Evolutionary conservation across 768 basidiomycete genomes (phyloP).

Genomic region (Holtermanniella nyarrowii): DNA sequence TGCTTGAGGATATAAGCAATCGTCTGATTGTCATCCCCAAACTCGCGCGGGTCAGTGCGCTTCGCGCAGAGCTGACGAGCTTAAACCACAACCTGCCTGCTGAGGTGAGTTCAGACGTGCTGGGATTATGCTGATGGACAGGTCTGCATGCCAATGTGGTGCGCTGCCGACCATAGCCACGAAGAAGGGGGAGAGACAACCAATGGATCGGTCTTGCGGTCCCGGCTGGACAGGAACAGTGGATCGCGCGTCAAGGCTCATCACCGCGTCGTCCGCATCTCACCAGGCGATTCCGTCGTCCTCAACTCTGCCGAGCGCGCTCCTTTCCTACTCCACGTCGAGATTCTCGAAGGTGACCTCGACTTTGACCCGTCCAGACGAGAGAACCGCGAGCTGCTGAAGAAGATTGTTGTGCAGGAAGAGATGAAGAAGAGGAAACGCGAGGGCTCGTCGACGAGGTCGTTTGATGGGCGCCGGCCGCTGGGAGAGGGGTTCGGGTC

Average conservation of each 20-base stretch:
- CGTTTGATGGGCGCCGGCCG: background rate
- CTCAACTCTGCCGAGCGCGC: slow-evolving; percentile 95
- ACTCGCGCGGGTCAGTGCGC: slow-evolving; percentile 88
- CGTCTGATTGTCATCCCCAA: slow-evolving; percentile 82
- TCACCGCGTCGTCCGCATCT: slow-evolving; percentile 91
- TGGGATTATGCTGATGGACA: background rate
- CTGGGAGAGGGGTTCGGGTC: slow-evolving; percentile 22
- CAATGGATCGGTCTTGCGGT: slow-evolving; percentile 49
- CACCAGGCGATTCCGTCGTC: slow-evolving; percentile 93
- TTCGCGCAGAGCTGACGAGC: slow-evolving; percentile 87
- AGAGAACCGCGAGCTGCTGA: slow-evolving; percentile 74
- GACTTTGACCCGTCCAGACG: slow-evolving; percentile 81
- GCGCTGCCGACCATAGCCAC: slow-evolving; percentile 41
- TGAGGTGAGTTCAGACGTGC: slow-evolving; percentile 52
- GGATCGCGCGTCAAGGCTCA: slow-evolving; percentile 54
- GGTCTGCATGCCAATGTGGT: slow-evolving; percentile 45
- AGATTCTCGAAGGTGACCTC: slow-evolving; percentile 78
- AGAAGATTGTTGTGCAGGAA: slow-evolving; percentile 42
- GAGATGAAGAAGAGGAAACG: slow-evolving; percentile 38
- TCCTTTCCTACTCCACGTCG: slow-evolving; percentile 83
- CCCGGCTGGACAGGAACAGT: slow-evolving; percentile 40
- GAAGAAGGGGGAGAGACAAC: slow-evolving; percentile 41
- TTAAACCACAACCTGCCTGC: slow-evolving; percentile 94
- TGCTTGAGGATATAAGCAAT: slow-evolving; percentile 85
- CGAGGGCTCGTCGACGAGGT: slow-evolving; percentile 6